These are phyloP conservation scores for Pseudonitzschia pungens DNA, from an alignment of 108 stramenopile genomes.

Conservation along the genomic window DNA sequence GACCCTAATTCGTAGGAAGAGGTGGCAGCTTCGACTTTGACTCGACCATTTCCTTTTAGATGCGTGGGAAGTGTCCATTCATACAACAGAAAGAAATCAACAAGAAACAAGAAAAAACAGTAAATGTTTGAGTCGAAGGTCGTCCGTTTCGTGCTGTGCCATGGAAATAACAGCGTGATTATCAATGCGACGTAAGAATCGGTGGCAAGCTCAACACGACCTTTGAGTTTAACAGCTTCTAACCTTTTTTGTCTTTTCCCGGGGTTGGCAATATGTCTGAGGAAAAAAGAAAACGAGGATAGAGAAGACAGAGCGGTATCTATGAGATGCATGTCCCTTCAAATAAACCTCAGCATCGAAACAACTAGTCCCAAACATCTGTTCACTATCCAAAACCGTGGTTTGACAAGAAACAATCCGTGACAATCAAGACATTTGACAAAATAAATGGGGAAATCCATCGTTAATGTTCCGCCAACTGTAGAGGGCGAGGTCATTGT, in stretches of 20 bases:
- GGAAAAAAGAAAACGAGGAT: neutral
- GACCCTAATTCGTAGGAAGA: slow-evolving; percentile 3
- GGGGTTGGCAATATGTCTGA: slow-evolving; percentile 35
- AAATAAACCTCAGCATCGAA: neutral
- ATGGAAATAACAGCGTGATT: neutral
- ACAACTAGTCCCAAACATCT: too few species aligned
- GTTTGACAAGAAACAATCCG: neutral
- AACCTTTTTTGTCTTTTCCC: slow-evolving; percentile 42
- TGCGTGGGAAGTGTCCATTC: neutral
- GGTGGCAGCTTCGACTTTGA: slow-evolving; percentile 22
- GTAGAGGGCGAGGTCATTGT: neutral
- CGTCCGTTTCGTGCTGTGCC: neutral
- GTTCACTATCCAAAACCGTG: neutral
- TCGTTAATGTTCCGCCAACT: neutral
- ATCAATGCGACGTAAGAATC: neutral
- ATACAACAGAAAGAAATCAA: neutral
- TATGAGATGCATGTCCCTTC: neutral
- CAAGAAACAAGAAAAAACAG: neutral
- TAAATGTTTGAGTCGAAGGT: neutral
- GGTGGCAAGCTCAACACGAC: neutral
- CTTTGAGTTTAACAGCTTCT: neutral
- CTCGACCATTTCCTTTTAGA: slow-evolving; percentile 17
- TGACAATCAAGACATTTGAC: neutral
- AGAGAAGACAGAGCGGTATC: neutral
- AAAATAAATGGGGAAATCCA: neutral